phyloP scores from a whole-genome alignment of 2,329 filamentous ascomycete genomes.

The Cryphonectria nitschkei region DNA sequence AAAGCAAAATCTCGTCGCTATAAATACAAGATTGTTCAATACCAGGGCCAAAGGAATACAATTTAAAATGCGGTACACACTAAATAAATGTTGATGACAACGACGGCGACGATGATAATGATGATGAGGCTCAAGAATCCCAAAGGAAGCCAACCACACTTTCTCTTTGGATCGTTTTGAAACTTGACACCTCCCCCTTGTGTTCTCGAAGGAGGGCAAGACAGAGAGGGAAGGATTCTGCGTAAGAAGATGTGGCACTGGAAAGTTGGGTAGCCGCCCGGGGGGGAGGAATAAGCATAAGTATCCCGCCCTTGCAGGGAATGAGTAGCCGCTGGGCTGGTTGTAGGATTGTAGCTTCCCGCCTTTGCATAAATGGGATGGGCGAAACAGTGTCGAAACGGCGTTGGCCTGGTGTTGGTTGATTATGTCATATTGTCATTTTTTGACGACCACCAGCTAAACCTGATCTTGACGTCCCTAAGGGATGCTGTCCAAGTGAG shows the following conservation, averaged over 20 bases:
- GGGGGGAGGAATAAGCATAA: background rate
- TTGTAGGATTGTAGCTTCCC: background rate
- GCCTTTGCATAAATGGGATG: background rate
- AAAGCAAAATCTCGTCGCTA: background rate
- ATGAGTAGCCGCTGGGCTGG: background rate
- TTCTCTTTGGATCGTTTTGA: background rate
- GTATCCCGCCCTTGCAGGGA: background rate
- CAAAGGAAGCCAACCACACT: background rate
- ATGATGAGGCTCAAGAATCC: background rate
- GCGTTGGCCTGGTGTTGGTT: background rate
- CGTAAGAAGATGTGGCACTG: background rate
- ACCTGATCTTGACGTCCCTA: background rate
- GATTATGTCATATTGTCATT: constrained; percentile 1
- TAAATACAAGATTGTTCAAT: no score
- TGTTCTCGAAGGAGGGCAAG: background rate
- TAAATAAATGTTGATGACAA: background rate
- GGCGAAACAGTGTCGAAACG: background rate
- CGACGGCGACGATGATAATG: background rate
- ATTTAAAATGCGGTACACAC: background rate
- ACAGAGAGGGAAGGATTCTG: background rate
- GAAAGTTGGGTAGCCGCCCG: background rate
- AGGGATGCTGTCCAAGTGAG: background rate
- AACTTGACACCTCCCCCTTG: background rate
- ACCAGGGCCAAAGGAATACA: background rate
- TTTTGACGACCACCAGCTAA: background rate